phyloP scores from a whole-genome alignment of 2,329 filamentous ascomycete genomes.

The Fusarium proliferatum region DNA sequence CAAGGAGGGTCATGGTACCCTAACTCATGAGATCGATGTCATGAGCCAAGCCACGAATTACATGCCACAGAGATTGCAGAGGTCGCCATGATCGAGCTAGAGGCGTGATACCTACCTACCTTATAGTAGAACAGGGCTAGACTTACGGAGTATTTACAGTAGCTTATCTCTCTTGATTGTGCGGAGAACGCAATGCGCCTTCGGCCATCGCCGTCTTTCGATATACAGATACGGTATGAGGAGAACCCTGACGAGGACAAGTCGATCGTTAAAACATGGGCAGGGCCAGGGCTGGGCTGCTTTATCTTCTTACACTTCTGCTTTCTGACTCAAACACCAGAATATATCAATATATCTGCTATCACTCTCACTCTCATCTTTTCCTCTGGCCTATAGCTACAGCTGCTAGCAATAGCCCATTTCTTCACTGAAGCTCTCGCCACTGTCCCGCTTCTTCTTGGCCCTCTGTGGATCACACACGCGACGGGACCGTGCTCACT shows the following conservation, averaged over 20 bases:
- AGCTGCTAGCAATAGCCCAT: background rate
- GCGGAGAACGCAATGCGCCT: slow-evolving; percentile 32
- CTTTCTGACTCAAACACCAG: background rate
- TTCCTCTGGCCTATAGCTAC: background rate
- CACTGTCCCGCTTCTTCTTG: slow-evolving; percentile 31
- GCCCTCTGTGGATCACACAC: slow-evolving; percentile 39
- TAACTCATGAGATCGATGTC: slow-evolving; percentile 20
- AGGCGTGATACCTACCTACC: slow-evolving; percentile 42
- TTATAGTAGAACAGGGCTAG: slow-evolving; percentile 28
- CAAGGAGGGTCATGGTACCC: slow-evolving; percentile 7
- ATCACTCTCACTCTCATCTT: background rate
- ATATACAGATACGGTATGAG: slow-evolving; percentile 33
- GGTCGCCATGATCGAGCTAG: slow-evolving; percentile 31
- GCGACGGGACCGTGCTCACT: slow-evolving; percentile 40
- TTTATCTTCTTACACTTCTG: slow-evolving; percentile 14
- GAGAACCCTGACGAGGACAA: slow-evolving; percentile 33
- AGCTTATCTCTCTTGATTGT: slow-evolving; percentile 44
- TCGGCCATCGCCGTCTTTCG: slow-evolving; percentile 33
- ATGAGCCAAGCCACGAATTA: slow-evolving; percentile 36
- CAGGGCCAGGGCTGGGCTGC: slow-evolving; percentile 16
- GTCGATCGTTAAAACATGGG: slow-evolving; percentile 36
- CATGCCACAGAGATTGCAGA: background rate
- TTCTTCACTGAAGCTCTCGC: slow-evolving; percentile 26
- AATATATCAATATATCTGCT: background rate
- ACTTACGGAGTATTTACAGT: background rate